Percentiles rank a stretch among this genome's conserved stretches.
Conservation (phyloP, 2,329 filamentous ascomycete species). For the Hirsutella minnesotensis region DNA sequence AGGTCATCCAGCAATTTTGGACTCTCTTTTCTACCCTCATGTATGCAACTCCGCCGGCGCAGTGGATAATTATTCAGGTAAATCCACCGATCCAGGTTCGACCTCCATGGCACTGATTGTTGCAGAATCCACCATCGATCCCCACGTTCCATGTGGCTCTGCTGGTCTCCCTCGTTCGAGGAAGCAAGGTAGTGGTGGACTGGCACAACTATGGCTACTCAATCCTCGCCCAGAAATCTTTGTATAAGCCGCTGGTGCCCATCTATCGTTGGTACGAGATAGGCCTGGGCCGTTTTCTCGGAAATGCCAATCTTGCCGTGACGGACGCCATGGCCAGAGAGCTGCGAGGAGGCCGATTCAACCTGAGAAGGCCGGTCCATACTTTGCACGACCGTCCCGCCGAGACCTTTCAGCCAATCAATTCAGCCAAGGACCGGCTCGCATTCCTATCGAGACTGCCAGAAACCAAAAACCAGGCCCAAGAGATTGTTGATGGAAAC, state of each 20-base stretch:
- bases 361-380: conserved; percentile 50
- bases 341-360: conserved; percentile 51
- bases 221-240: conserved; percentile 58
- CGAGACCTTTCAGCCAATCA: conserved; percentile 64
- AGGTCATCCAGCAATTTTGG: conserved; percentile 73
- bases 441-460: conserved; percentile 54
- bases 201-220: conserved; percentile 99
- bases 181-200: conserved; percentile 77
- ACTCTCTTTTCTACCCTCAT: conserved; percentile 60
- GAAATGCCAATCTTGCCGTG: conserved; percentile 69
- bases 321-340: conserved; percentile 78
- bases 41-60: conserved; percentile 60
- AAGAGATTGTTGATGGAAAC: conserved; percentile 43
- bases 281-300: conserved; percentile 54
- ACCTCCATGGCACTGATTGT: not conserved
- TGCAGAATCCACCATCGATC: conserved; percentile 84
- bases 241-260: conserved; percentile 61
- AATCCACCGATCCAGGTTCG: not conserved
- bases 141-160: conserved; percentile 73
- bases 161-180: conserved; percentile 61
- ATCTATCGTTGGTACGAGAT: conserved; percentile 71
- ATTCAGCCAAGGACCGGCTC: conserved; percentile 30
- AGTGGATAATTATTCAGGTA: conserved; percentile 79
- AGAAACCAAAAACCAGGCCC: conserved; percentile 48
- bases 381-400: conserved; percentile 82